These are phyloP conservation scores for Teratosphaeria zuluensis DNA, from an alignment of 2,329 filamentous ascomycete species.

Conservation along the genomic window DNA sequence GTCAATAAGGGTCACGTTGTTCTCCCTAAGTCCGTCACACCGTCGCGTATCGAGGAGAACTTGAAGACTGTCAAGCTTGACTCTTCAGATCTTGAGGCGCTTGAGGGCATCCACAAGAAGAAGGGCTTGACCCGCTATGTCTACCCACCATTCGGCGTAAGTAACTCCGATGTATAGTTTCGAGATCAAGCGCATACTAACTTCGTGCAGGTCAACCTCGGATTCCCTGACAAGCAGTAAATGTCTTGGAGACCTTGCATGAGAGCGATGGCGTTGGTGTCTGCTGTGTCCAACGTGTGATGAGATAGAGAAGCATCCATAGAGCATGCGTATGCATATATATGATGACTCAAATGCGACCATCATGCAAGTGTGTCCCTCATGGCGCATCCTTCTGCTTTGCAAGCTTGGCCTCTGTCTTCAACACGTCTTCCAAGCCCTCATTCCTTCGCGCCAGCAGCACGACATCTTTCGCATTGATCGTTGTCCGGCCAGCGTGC, in stretches of 20 bases:
- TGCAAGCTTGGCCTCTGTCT: slow-evolving; percentile 51
- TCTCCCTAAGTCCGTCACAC: slow-evolving; percentile 62
- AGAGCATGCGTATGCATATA: neutral
- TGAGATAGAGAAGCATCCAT: neutral
- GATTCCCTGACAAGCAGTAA: slow-evolving; percentile 37
- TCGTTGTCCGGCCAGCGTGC: slow-evolving; percentile 71
- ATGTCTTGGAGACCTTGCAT: neutral
- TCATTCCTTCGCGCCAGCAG: slow-evolving; percentile 81
- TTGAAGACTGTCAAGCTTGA: slow-evolving; percentile 56
- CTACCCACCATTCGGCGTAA: slow-evolving; percentile 39
- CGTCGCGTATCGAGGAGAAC: slow-evolving; percentile 60
- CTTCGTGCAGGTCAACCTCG: slow-evolving; percentile 29
- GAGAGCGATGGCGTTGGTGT: neutral
- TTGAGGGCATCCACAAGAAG: slow-evolving; percentile 37
- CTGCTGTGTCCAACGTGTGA: neutral
- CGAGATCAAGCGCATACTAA: neutral
- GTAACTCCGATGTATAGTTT: neutral
- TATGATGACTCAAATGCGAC: neutral
- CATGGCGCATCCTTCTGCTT: slow-evolving; percentile 8
- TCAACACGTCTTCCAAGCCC: slow-evolving; percentile 67
- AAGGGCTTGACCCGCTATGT: slow-evolving; percentile 39
- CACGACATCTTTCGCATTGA: slow-evolving; percentile 80
- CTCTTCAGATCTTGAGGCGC: slow-evolving; percentile 48
- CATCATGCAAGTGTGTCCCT: slow-evolving; percentile 2
- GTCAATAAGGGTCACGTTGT: slow-evolving; percentile 61